phyloP scores from a whole-genome alignment of 768 basidiomycete species.

The Suillus weaverae region DNA sequence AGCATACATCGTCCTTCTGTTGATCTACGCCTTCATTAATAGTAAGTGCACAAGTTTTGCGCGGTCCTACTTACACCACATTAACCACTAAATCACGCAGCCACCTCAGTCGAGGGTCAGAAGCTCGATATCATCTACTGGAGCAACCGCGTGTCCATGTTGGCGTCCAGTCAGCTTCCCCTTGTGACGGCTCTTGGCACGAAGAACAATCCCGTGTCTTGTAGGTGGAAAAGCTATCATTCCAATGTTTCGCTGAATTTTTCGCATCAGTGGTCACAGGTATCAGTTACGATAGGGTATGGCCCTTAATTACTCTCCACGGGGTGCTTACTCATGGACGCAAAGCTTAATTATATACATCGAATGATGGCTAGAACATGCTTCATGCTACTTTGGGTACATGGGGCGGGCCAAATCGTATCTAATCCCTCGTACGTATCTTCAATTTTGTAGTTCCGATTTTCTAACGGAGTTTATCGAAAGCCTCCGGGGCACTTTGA shows the following conservation, averaged over 20 bases:
- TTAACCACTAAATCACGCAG: conserved; percentile 9
- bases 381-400: conserved; percentile 49
- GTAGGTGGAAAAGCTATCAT: conserved; percentile 20
- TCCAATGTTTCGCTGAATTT: not conserved
- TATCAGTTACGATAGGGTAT: conserved; percentile 29
- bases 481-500: conserved; percentile 2
- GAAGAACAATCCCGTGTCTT: conserved; percentile 49
- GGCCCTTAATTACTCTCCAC: not conserved
- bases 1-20: conserved; percentile 45
- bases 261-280: conserved; percentile 27
- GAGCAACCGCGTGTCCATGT: conserved; percentile 28
- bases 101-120: not conserved
- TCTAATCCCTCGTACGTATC: conserved; percentile 11
- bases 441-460: not conserved
- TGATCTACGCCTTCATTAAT: conserved; percentile 44
- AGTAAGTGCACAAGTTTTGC: conserved; percentile 35
- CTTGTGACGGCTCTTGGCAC: conserved; percentile 47
- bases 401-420: conserved; percentile 31
- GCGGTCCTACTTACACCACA: not conserved
- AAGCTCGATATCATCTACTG: conserved; percentile 22
- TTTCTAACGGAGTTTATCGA: not conserved
- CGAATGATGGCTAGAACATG: conserved; percentile 49
- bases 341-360: conserved; percentile 45
- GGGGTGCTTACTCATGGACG: not conserved
- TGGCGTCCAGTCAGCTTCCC: conserved; percentile 41